Percentiles rank a stretch among this genome's conserved stretches.
Evolutionary conservation across 2,329 filamentous ascomycete genomes (phyloP).

Genomic region (Ophiostoma sp.): DNA sequence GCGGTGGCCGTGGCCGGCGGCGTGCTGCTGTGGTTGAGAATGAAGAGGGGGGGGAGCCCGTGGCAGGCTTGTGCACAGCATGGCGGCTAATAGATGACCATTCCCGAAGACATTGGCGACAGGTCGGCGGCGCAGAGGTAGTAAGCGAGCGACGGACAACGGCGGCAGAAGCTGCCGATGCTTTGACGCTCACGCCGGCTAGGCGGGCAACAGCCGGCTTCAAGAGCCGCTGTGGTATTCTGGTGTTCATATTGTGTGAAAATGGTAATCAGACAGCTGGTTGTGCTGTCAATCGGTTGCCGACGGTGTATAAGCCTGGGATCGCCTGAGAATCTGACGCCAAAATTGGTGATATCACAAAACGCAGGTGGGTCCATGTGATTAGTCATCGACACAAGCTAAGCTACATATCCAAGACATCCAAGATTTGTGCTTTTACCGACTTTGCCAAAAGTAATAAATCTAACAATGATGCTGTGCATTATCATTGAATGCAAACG

Average conservation of each 20-base stretch:
- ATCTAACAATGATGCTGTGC: neutral
- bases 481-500: neutral
- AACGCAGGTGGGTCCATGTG: constrained; percentile 18
- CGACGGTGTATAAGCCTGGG: neutral
- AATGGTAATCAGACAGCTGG: neutral
- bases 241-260: constrained; percentile 17
- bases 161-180: constrained; percentile 1
- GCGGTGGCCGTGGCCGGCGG: constrained; percentile 10
- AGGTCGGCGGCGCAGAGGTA: constrained; percentile 5
- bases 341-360: constrained; percentile 16
- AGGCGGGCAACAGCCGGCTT: constrained; percentile 15
- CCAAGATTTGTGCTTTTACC: neutral
- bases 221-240: constrained; percentile 18
- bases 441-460: neutral
- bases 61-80: neutral
- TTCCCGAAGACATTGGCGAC: constrained; percentile 19
- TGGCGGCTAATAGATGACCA: neutral
- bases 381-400: constrained; percentile 1
- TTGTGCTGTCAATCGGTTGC: constrained; percentile 5
- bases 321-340: constrained; percentile 13
- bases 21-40: constrained; percentile 18
- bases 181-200: neutral
- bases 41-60: neutral
- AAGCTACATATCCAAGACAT: neutral
- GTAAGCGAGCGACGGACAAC: constrained; percentile 5